These are phyloP conservation scores for Marchantia paleacea DNA, from an alignment of 225 moss, liverwort and hornwort genomes.

Conservation along the genomic window DNA sequence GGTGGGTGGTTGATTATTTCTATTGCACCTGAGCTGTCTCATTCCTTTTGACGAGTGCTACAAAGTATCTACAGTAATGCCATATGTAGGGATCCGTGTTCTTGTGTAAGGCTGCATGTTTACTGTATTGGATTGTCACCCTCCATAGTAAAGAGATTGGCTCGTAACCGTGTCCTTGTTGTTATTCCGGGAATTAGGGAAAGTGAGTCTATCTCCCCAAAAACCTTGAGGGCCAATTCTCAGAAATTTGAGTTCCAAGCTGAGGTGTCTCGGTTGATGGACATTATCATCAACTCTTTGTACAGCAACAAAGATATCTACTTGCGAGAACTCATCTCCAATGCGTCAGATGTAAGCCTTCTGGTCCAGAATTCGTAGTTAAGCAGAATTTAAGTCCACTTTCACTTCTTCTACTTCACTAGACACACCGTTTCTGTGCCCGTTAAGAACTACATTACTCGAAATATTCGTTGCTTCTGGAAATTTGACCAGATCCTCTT, in stretches of 20 bases:
- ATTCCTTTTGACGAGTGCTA: too few relatives aligned
- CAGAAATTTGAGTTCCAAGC: conserved; percentile 99
- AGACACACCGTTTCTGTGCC: neutral
- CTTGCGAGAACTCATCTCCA: conserved; percentile 93
- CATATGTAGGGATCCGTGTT: too few relatives aligned
- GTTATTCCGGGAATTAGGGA: conserved; percentile 53
- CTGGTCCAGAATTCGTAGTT: neutral
- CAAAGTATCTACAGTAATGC: too few relatives aligned
- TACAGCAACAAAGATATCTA: conserved; percentile 99
- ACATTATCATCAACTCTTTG: conserved; percentile 94
- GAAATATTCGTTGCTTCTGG: neutral
- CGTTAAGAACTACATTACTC: neutral
- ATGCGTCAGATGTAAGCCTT: conserved; percentile 86
- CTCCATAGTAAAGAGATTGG: neutral
- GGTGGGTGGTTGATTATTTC: conserved; percentile 15
- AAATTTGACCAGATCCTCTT: neutral
- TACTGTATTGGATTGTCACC: neutral
- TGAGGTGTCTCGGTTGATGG: conserved; percentile 99
- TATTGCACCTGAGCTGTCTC: too few relatives aligned
- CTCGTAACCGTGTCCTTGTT: neutral
- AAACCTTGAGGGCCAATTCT: conserved; percentile 60
- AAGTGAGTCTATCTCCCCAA: conserved; percentile 69
- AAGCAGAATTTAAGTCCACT: neutral
- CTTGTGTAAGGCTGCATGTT: neutral
- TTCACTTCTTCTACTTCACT: too few relatives aligned